These are phyloP conservation scores for rapeseed (Brassica napus) DNA, from an alignment of 345 rosid genomes.

Conservation along the genomic window Da-Ae NC_063443.1:11480001-11480500, in stretches of 20 bases:
- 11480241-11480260: background rate
- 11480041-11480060: slow-evolving; percentile 44
- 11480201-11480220: too few relatives aligned
- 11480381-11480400: slow-evolving; percentile 45
- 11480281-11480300: background rate
- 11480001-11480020: background rate
- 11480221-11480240: too few relatives aligned
- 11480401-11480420: slow-evolving; percentile 29
- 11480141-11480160: too few relatives aligned
- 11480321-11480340: background rate
- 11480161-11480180: too few relatives aligned
- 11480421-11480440: slow-evolving; percentile 40
- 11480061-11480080: slow-evolving; percentile 27
- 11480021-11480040: too few relatives aligned
- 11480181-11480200: too few relatives aligned
- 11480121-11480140: too few relatives aligned
- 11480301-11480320: background rate
- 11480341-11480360: slow-evolving; percentile 27
- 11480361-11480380: slow-evolving; percentile 58
- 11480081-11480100: too few relatives aligned
- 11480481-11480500: background rate
- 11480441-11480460: background rate
- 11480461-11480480: slow-evolving; percentile 16
- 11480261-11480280: slow-evolving; percentile 18
- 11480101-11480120: too few relatives aligned